phyloP scores from a whole-genome alignment of 108 stramenopile species.

The Licmophora abbreviata region DNA sequence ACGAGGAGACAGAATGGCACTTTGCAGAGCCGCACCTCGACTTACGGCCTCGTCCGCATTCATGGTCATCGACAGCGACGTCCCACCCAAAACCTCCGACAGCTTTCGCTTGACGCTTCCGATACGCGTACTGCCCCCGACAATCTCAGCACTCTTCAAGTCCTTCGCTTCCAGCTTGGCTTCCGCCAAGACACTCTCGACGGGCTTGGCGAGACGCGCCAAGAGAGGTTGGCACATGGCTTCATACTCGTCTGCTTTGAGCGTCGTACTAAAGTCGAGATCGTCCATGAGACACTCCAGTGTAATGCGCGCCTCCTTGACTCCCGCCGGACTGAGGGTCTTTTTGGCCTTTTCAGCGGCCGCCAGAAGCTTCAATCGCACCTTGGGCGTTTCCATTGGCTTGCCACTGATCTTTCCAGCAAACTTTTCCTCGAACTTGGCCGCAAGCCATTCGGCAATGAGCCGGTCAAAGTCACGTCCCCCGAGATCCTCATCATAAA shows the following conservation, averaged over 20 bases:
- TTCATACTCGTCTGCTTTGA: conserved; percentile 85
- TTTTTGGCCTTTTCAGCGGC: conserved; percentile 98
- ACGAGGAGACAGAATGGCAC: conserved; percentile 93
- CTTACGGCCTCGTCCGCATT: conserved; percentile 98
- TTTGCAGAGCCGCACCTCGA: conserved; percentile 93
- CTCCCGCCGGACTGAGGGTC: conserved; percentile 94
- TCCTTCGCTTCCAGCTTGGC: conserved; percentile 64
- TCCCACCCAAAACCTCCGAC: conserved; percentile 52
- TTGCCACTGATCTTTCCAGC: conserved; percentile 66
- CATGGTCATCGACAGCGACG: conserved; percentile 85
- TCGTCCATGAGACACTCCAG: conserved; percentile 93
- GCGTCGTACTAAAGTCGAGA: conserved; percentile 76
- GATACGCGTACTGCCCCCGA: conserved; percentile 91
- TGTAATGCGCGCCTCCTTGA: conserved; percentile 89
- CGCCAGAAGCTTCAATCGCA: conserved; percentile 83
- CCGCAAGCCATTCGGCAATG: conserved; percentile 87
- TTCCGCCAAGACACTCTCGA: conserved; percentile 77
- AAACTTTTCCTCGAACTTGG: conserved; percentile 86
- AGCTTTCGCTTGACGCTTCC: conserved; percentile 85
- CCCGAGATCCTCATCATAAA: conserved; percentile 79
- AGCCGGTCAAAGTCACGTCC: conserved; percentile 89
- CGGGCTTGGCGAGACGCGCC: conserved; percentile 74
- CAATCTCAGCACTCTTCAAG: conserved; percentile 84
- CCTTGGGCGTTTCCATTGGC: conserved; percentile 75
- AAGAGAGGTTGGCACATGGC: conserved; percentile 68